phyloP scores from a whole-genome alignment of 2,329 filamentous ascomycete species.

The Talaromyces rugulosus region DNA sequence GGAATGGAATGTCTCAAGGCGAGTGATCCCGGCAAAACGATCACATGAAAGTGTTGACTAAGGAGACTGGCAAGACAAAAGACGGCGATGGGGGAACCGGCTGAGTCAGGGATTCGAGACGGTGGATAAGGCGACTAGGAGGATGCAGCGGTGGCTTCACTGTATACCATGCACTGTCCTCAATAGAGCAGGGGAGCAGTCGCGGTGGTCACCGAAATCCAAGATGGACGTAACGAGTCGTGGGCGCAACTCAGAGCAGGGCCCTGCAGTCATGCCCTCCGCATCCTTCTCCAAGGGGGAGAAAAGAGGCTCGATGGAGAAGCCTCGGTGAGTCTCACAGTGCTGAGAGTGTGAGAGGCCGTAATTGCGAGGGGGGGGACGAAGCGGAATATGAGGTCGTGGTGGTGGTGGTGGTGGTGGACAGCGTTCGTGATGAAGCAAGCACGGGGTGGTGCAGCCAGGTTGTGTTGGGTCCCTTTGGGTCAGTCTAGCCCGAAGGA shows the following conservation, averaged over 20 bases:
- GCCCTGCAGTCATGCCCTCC: constrained; percentile 38
- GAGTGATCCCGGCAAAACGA: neutral
- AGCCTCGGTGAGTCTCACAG: constrained; percentile 8
- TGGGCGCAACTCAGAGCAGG: constrained; percentile 38
- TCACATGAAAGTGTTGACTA: constrained; percentile 11
- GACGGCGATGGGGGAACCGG: neutral
- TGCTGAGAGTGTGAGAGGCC: constrained; percentile 11
- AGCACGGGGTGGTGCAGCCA: constrained; percentile 18
- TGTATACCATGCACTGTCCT: neutral
- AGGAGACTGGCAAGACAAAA: constrained; percentile 12
- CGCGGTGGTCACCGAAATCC: neutral
- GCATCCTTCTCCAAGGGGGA: constrained; percentile 26
- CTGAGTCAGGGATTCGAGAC: neutral
- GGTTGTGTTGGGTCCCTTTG: constrained; percentile 21
- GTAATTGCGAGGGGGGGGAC: constrained; percentile 2
- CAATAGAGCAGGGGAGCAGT: neutral
- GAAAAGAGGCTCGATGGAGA: constrained; percentile 13
- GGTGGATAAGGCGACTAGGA: neutral
- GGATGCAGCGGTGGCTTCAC: neutral
- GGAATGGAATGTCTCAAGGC: neutral
- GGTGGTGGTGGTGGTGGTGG: constrained; percentile 14
- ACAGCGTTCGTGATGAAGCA: constrained; percentile 8
- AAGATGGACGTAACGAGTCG: constrained; percentile 33
- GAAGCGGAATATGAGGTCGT: constrained; percentile 7
- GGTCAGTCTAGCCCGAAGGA: constrained; percentile 22